Evolutionary conservation across 2,329 filamentous ascomycete species (phyloP).

Genomic region (Hypomyces perniciosus): DNA sequence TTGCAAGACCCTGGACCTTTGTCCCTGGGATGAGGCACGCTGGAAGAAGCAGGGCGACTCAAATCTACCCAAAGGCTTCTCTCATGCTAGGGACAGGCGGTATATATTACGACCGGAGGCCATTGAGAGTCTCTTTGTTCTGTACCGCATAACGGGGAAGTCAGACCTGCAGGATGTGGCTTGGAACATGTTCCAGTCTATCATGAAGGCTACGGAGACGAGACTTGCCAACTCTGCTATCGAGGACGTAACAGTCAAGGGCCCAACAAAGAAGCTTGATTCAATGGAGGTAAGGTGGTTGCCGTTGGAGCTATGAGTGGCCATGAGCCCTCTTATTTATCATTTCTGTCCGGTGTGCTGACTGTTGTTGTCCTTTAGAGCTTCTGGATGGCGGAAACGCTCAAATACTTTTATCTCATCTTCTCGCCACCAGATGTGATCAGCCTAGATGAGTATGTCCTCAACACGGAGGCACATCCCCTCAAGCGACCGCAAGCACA

Average conservation of each 20-base stretch:
- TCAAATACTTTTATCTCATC: conserved; percentile 71
- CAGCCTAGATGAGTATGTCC: conserved; percentile 61
- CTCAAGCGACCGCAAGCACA: conserved; percentile 3
- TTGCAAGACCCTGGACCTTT: conserved; percentile 34
- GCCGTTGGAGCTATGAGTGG: too few relatives aligned
- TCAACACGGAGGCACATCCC: conserved; percentile 51
- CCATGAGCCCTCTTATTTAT: conserved; percentile 3
- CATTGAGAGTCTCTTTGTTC: conserved; percentile 73
- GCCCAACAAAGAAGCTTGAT: conserved; percentile 40
- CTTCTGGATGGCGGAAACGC: conserved; percentile 67
- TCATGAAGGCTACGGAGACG: conserved; percentile 40
- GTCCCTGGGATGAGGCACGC: conserved; percentile 25
- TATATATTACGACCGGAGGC: conserved; percentile 57
- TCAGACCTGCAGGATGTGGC: conserved; percentile 43
- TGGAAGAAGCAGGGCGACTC: conserved; percentile 22
- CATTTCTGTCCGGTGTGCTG: not conserved
- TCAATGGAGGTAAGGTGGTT: conserved; percentile 49
- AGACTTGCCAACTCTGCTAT: conserved; percentile 44
- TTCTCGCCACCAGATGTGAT: conserved; percentile 60
- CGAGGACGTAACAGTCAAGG: conserved; percentile 32
- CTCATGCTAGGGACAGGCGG: conserved; percentile 43
- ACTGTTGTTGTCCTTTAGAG: conserved; percentile 39
- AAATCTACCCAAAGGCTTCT: conserved; percentile 53
- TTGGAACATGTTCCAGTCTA: conserved; percentile 47
- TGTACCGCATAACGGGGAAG: conserved; percentile 56